Evolutionary conservation across 2,329 filamentous ascomycete species (phyloP).

Genomic region (Ophiocordyceps unilateralis): DNA sequence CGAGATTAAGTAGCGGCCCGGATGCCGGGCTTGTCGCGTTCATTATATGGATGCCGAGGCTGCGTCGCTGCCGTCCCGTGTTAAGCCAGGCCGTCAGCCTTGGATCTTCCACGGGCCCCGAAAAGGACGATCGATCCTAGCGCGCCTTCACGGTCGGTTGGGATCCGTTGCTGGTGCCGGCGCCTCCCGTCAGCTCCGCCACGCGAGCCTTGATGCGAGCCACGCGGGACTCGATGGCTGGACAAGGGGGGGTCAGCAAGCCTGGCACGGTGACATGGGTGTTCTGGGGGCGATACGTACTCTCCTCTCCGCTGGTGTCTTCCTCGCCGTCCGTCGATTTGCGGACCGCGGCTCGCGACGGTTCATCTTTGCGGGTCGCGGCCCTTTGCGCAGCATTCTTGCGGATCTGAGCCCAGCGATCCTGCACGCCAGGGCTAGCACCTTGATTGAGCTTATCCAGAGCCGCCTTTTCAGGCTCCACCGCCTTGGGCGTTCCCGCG

Average conservation of each 20-base stretch:
- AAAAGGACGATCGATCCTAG: slow-evolving; percentile 5
- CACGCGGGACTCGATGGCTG: slow-evolving; percentile 89
- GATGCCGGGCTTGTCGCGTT: neutral
- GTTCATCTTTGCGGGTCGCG: slow-evolving; percentile 45
- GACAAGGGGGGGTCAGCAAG: slow-evolving; percentile 8
- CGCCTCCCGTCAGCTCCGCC: slow-evolving; percentile 78
- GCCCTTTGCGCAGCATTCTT: slow-evolving; percentile 83
- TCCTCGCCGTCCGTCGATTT: slow-evolving; percentile 52
- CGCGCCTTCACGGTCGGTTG: slow-evolving; percentile 8
- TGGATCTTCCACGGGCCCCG: neutral
- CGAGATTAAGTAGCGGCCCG: neutral
- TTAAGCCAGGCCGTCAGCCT: neutral
- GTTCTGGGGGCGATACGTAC: slow-evolving; percentile 35
- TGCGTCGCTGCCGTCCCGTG: neutral
- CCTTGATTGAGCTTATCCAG: slow-evolving; percentile 17
- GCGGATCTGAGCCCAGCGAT: slow-evolving; percentile 90
- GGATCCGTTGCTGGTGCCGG: slow-evolving; percentile 38
- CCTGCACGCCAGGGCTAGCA: slow-evolving; percentile 28
- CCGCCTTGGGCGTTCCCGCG: slow-evolving; percentile 8
- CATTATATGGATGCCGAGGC: neutral
- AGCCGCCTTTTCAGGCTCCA: slow-evolving; percentile 9
- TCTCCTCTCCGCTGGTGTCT: slow-evolving; percentile 90
- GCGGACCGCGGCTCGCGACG: slow-evolving; percentile 35
- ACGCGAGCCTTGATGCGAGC: slow-evolving; percentile 96
- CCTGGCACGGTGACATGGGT: neutral